Percentiles rank a stretch among this genome's conserved stretches.
These are phyloP conservation scores for Mycosarcoma maydis DNA, from an alignment of 1,284 basidiomycete genomes.

Conservation along the genomic window DNA sequence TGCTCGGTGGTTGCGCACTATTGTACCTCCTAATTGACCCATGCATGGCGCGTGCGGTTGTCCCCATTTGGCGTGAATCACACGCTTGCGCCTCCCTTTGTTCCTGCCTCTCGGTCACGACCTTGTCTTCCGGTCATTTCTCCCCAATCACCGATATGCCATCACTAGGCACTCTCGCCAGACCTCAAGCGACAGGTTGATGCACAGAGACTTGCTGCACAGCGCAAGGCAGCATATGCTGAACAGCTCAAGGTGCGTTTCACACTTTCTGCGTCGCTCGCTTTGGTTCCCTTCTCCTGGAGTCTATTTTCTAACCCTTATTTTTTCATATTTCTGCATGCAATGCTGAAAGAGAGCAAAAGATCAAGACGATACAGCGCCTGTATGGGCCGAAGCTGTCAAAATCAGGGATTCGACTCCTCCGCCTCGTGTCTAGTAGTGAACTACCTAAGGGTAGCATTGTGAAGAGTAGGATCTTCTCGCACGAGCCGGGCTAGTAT, in stretches of 20 bases:
- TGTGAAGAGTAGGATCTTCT: no score
- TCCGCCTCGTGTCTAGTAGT: constrained; percentile 31
- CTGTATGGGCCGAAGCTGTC: constrained; percentile 48
- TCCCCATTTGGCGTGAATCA: background rate
- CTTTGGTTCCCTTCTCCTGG: background rate
- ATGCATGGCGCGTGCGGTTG: no score
- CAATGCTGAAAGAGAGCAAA: constrained; percentile 32
- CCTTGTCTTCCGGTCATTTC: background rate
- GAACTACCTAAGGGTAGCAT: no score
- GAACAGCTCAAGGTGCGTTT: constrained; percentile 56
- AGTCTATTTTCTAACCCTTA: no score
- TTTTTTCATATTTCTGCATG: background rate
- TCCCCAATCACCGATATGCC: no score
- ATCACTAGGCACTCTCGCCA: constrained; percentile 47
- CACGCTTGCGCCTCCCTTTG: constrained; percentile 1
- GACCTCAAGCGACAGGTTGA: constrained; percentile 60
- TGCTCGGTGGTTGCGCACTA: no score
- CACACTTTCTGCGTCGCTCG: background rate
- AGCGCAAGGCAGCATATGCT: constrained; percentile 53
- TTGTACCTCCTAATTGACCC: no score
- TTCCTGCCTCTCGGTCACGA: background rate
- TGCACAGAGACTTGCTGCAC: constrained; percentile 40
- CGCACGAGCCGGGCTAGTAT: no score
- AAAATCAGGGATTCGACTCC: constrained; percentile 43
- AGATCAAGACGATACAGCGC: constrained; percentile 45